Evolutionary conservation across 352 stramenopile species (phyloP), one percentile per base, ranked within the genome.

Genomic region (Phytophthora tentaculata): DNA sequence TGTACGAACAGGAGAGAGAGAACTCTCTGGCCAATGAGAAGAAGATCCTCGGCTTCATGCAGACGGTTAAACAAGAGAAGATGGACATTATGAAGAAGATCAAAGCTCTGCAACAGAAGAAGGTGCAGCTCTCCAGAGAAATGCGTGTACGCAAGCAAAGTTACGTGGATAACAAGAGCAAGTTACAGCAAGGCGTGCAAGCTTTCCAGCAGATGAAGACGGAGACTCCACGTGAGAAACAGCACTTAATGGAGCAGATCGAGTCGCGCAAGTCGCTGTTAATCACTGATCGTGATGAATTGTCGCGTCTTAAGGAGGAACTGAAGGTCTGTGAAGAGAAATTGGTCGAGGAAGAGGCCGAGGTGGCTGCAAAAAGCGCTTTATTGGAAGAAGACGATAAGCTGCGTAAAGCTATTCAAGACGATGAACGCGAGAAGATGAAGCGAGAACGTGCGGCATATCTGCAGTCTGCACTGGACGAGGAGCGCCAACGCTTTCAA

Each of bases 21-120:
- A 94, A 96, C 44, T 96, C 88, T 28, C 70, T 98, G 10, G 77
- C 82, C 10, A 96, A 90, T 56, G 86, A 94, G 32, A 85, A 78
- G 29, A 90, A 91, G 57, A 95, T 97, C 50, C 57, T 92, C 10
- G 78, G 84, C 6, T 94, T 95, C 52, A 97, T 98, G 89, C 83
- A 95, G 67, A 94, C 87, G 1, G 86, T 96, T 41, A 95, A 95
- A 68, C 84, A 97, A 55, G 89, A 97, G 62, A 97, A 98, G 59
- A 89, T 96, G 69, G 88, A 91, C 49, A 89, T 94, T 39, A 86
- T 98, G 73, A 96, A 96, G 74, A 88, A 82, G 29, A 88, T 98
- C 58, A 96, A 97, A 58, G 67, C 62, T 39, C 73, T 98, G 17
- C 89, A 97, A 51, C 81, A 90, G 60, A 77, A 88, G 43, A 97